These are phyloP conservation scores for Cryptococcus sp. DNA, from an alignment of 1,284 basidiomycete species.

Conservation along the genomic window DNA sequence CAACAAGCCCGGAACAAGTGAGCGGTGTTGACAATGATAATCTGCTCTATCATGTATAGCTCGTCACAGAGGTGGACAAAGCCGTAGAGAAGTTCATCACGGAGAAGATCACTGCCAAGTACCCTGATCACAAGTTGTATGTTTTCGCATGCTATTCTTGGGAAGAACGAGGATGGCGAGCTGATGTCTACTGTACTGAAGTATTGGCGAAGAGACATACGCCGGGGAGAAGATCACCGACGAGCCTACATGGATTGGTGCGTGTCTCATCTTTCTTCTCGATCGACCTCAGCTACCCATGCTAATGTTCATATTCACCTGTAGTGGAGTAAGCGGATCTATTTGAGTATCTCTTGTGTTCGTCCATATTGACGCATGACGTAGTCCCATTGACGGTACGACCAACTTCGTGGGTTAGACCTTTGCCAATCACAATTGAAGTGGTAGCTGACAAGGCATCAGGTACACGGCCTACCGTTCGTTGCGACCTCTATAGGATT, in stretches of 20 bases:
- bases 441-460: neutral
- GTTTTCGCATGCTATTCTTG: slow-evolving; percentile 46
- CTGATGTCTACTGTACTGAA: slow-evolving; percentile 44
- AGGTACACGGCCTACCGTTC: slow-evolving; percentile 68
- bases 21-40: too few species aligned
- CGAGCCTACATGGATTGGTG: slow-evolving; percentile 79
- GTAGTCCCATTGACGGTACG: slow-evolving; percentile 58
- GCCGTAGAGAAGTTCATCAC: slow-evolving; percentile 85
- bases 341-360: neutral
- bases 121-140: slow-evolving; percentile 80
- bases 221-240: slow-evolving; percentile 75
- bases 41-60: slow-evolving; percentile 31
- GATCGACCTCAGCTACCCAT: neutral
- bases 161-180: neutral
- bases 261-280: slow-evolving; percentile 56
- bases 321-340: slow-evolving; percentile 30
- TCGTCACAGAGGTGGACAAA: slow-evolving; percentile 97
- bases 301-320: neutral
- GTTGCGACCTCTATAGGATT: slow-evolving; percentile 89
- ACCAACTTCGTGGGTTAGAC: slow-evolving; percentile 82
- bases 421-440: neutral
- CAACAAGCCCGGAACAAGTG: too few species aligned
- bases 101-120: slow-evolving; percentile 65
- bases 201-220: slow-evolving; percentile 88
- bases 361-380: slow-evolving; percentile 9